Evolutionary conservation across 2,329 filamentous ascomycete genomes (phyloP), one percentile per base, ranked within the genome.

Genomic region (Purpureocillium lavendulum): DNA sequence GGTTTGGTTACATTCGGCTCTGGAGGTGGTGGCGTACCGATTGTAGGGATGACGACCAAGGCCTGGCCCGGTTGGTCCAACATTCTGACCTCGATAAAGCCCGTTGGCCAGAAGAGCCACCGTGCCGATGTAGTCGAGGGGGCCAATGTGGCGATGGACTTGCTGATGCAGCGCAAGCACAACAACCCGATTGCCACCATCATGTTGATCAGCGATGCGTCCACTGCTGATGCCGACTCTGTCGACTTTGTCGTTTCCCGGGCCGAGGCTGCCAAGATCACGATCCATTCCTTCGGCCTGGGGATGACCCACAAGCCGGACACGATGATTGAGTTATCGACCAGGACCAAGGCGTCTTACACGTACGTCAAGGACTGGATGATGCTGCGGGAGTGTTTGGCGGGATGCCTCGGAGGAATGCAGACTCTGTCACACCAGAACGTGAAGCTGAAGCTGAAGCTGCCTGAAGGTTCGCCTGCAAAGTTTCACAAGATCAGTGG

Each of bases 331-430:
- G 90, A 97, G 63, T 70, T 98, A 11, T 97, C 92, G 1, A 92
- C 86, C 7, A 77, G 88, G 44, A 98, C 92, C 4, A 98, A 97
- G 66, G 92, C 89, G 4, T 94, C 88, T 1, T 98, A 97, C 57
- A 94, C 88, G 2, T 98, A 97, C 54, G 89, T 98, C 50, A 98
- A 97, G 65, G 92, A 98, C 61, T 98, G 92, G 92, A 97, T 97
- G 90, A 98, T 97, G 90, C 75, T 98, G 29, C 83, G 92, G 21
- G 92, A 98, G 61, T 97, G 92, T 59, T 74, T 96, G 33, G 92
- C 89, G 17, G 92, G 92, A 33, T 97, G 90, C 54, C 69, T 98
- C 21, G 92, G 92, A 35, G 82, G 87, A 12, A 75, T 97, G 57
- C 92, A 98, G 61, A 88, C 87, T 2, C 82, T 87, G 21, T 97